Percentiles rank a stretch among this genome's conserved stretches.
Conservation (phyloP, 2,329 filamentous ascomycete genomes). For the Xenosphaeropsis pyriputrescens region DNA sequence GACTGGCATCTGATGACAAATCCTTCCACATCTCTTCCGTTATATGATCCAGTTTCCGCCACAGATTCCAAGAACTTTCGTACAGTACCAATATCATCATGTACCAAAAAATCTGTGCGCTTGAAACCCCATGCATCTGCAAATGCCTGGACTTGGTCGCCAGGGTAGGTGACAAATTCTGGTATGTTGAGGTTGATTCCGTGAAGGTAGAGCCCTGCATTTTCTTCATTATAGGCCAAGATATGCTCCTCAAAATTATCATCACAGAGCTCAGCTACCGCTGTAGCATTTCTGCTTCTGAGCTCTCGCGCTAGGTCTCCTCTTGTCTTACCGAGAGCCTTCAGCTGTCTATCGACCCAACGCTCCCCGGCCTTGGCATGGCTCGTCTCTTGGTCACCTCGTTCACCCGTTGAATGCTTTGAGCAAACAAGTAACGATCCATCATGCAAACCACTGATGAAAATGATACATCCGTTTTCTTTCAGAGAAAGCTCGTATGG, state of each 20-base stretch:
- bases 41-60: slow-evolving; percentile 78
- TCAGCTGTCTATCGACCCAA: slow-evolving; percentile 70
- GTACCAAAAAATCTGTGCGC: slow-evolving; percentile 68
- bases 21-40: slow-evolving; percentile 86
- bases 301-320: slow-evolving; percentile 65
- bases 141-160: slow-evolving; percentile 72
- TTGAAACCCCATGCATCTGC: slow-evolving; percentile 89
- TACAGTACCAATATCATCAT: slow-evolving; percentile 60
- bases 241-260: slow-evolving; percentile 96
- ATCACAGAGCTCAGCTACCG: slow-evolving; percentile 91
- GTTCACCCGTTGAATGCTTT: slow-evolving; percentile 85
- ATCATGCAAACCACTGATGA: slow-evolving; percentile 82
- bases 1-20: slow-evolving; percentile 87
- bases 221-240: slow-evolving; percentile 68
- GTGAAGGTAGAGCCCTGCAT: slow-evolving; percentile 85
- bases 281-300: slow-evolving; percentile 72
- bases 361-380: slow-evolving; percentile 74
- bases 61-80: slow-evolving; percentile 70
- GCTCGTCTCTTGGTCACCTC: slow-evolving; percentile 57
- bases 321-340: slow-evolving; percentile 61
- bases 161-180: slow-evolving; percentile 76
- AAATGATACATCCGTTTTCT: slow-evolving; percentile 99
- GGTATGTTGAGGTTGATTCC: slow-evolving; percentile 95
- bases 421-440: slow-evolving; percentile 90
- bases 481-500: slow-evolving; percentile 95